Conservation (phyloP, 768 basidiomycete genomes). For the Kondoa malvinella region DNA sequence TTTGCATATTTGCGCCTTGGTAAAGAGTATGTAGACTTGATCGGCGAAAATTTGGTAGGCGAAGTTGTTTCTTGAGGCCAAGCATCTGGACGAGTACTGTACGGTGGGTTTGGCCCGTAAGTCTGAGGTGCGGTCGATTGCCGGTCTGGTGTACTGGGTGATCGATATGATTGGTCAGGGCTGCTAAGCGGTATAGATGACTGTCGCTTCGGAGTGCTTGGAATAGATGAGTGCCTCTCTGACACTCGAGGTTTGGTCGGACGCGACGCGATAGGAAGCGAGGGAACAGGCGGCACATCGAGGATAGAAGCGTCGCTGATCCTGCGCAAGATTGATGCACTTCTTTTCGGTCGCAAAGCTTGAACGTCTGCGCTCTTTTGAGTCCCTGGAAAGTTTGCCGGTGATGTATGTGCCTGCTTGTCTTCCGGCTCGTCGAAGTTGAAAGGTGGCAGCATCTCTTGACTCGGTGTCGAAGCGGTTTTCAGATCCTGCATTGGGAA, state of each 20-base stretch:
- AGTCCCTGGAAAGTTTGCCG: not conserved
- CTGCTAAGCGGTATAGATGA: too few relatives aligned
- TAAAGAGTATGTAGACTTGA: not conserved
- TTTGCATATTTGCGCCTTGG: not conserved
- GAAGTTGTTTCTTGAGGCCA: not conserved
- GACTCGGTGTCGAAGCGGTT: not conserved
- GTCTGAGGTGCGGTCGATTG: not conserved
- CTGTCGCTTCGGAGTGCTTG: too few relatives aligned
- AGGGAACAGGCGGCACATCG: not conserved
- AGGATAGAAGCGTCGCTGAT: not conserved
- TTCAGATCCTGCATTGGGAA: not conserved
- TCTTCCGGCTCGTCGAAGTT: too few relatives aligned
- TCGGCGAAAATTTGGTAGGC: not conserved
- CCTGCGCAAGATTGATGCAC: not conserved
- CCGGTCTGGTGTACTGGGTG: too few relatives aligned
- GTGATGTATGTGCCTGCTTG: too few relatives aligned
- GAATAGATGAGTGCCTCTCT: too few relatives aligned
- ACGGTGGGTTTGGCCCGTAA: too few relatives aligned
- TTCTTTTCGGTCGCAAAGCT: not conserved
- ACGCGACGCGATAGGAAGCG: too few relatives aligned
- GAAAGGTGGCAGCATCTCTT: too few relatives aligned
- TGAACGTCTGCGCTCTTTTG: not conserved
- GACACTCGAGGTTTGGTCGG: too few relatives aligned
- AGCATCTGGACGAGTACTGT: not conserved
- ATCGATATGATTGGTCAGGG: too few relatives aligned